Percentiles rank a stretch among this genome's conserved stretches.
Evolutionary conservation across 2,329 filamentous ascomycete genomes (phyloP).

Genomic region (Nemania sp.): DNA sequence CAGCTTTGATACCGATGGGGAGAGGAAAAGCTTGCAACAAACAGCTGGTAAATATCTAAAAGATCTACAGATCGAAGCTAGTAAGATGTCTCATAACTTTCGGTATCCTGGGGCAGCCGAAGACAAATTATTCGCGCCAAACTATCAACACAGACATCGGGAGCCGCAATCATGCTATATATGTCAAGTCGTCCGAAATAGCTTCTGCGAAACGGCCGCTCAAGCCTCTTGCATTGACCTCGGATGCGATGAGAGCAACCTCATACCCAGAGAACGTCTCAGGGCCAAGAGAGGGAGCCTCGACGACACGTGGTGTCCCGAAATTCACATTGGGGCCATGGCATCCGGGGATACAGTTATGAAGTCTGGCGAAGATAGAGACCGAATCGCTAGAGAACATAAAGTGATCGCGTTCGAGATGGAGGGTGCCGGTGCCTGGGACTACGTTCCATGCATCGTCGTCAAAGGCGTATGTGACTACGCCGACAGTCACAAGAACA

Average conservation of each 20-base stretch:
- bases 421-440: conserved; percentile 39
- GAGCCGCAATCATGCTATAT: conserved; percentile 2
- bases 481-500: conserved; percentile 21
- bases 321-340: conserved; percentile 43
- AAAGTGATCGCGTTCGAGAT: conserved; percentile 41
- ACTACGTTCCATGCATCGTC: conserved; percentile 15
- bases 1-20: conserved; percentile 34
- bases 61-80: conserved; percentile 7
- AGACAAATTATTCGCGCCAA: conserved; percentile 27
- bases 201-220: conserved; percentile 1
- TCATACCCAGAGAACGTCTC: conserved; percentile 34
- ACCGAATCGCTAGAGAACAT: conserved; percentile 36
- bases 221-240: conserved; percentile 3
- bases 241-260: conserved; percentile 15
- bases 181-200: neutral
- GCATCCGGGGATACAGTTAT: conserved; percentile 47
- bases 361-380: conserved; percentile 43
- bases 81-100: neutral
- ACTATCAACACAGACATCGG: conserved; percentile 25
- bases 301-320: conserved; percentile 24
- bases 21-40: conserved; percentile 12
- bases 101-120: conserved; percentile 20
- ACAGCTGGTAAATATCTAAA: conserved; percentile 16
- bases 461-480: conserved; percentile 21
- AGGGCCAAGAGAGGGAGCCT: conserved; percentile 8